phyloP scores from a whole-genome alignment of 495 filamentous ascomycete genomes.

The Halenospora varia region DNA sequence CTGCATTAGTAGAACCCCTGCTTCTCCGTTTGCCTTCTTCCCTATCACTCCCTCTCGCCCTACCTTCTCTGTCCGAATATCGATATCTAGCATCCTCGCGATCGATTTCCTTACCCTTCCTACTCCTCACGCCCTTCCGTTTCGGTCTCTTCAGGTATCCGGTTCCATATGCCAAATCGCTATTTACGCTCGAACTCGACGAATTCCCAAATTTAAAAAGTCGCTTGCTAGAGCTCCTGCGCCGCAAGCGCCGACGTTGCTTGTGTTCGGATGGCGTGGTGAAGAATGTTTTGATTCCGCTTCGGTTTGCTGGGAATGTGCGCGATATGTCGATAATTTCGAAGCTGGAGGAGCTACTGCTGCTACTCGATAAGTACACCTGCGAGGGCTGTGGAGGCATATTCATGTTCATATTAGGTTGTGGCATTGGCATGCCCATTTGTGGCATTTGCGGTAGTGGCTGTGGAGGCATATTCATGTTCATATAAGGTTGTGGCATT shows the following conservation, averaged over 20 bases:
- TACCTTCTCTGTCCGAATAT: conserved; percentile 5
- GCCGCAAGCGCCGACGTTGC: conserved; percentile 28
- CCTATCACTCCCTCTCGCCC: conserved; percentile 2
- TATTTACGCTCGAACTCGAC: conserved; percentile 44
- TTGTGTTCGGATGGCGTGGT: conserved; percentile 27
- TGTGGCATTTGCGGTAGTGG: no score
- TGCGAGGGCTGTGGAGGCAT: not conserved
- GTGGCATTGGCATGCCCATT: no score
- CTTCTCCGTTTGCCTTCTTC: not conserved
- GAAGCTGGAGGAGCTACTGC: conserved; percentile 4
- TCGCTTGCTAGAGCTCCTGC: conserved; percentile 35
- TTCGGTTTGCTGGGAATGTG: conserved; percentile 12
- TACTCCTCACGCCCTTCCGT: conserved; percentile 24
- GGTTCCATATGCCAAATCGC: conserved; percentile 50
- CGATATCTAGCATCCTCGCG: conserved; percentile 7
- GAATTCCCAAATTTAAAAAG: conserved; percentile 42
- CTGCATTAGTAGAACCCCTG: conserved; percentile 18
- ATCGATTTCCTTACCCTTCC: conserved; percentile 20
- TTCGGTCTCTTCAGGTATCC: conserved; percentile 44
- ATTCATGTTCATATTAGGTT: no score
- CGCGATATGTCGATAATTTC: conserved; percentile 27
- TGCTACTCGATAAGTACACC: not conserved
- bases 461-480: no score
- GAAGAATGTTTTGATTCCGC: conserved; percentile 24
- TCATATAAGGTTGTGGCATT: no score